Conservation (phyloP, 108 stramenopile species). For the Fistulifera pelliculosa region DNA sequence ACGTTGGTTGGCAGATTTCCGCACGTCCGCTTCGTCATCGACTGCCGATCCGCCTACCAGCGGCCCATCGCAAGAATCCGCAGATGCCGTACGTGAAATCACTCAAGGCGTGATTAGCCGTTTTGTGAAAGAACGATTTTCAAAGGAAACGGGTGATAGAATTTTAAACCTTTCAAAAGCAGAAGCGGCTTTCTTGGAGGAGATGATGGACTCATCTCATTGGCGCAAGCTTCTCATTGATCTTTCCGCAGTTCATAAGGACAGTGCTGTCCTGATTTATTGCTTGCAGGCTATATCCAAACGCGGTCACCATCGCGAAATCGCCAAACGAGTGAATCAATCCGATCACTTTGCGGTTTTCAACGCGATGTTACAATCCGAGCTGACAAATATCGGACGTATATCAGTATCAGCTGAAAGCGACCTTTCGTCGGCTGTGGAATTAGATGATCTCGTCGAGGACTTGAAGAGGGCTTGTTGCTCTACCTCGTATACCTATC, state of each 20-base stretch:
- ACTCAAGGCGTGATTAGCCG: constrained; percentile 53
- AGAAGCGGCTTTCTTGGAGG: constrained; percentile 64
- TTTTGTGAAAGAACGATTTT: constrained; percentile 69
- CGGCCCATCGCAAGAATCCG: constrained; percentile 1
- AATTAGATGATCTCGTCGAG: constrained; percentile 38
- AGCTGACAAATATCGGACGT: constrained; percentile 50
- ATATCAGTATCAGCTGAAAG: constrained; percentile 44
- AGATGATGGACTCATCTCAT: constrained; percentile 73
- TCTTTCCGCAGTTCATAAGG: constrained; percentile 64
- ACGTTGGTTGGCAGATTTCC: constrained; percentile 62
- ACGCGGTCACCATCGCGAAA: constrained; percentile 75
- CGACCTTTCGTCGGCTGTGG: constrained; percentile 30
- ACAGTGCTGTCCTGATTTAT: constrained; percentile 69
- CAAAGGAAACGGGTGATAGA: constrained; percentile 51
- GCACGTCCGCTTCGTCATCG: constrained; percentile 10
- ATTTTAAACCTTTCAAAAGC: constrained; percentile 61
- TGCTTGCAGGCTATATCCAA: constrained; percentile 72
- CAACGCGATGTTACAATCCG: constrained; percentile 66
- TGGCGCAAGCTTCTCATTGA: constrained; percentile 82
- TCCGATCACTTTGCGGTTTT: constrained; percentile 82
- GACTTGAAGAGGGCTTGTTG: constrained; percentile 70
- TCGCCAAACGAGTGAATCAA: constrained; percentile 75
- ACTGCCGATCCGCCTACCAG: background rate
- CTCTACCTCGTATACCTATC: constrained; percentile 74
- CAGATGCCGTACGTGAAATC: constrained; percentile 51